A percentile compares a stretch with the other conserved stretches of the same genome.
Evolutionary conservation across 129 eudicot species (phyloP).

Genomic region (Flaveria brownii): DNA sequence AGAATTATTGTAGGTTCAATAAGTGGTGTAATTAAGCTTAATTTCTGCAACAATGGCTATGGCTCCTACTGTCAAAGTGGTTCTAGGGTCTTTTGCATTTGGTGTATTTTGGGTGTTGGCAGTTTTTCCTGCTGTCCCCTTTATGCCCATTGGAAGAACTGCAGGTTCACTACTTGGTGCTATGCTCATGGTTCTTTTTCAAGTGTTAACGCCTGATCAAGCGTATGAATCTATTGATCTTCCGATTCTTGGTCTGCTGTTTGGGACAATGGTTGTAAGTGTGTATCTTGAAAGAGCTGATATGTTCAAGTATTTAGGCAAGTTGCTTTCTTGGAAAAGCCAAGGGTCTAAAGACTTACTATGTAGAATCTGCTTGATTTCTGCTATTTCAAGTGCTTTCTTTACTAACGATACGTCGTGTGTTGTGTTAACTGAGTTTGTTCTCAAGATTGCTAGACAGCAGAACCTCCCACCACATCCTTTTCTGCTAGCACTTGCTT

Average conservation of each 20-base stretch:
- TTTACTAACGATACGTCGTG: constrained; percentile 91
- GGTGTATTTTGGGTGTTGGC: constrained; percentile 86
- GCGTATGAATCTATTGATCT: constrained; percentile 94
- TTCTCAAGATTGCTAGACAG: constrained; percentile 82
- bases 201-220: constrained; percentile 77
- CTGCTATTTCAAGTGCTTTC: constrained; percentile 84
- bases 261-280: constrained; percentile 97
- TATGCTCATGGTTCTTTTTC: constrained; percentile 86
- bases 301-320: constrained; percentile 79
- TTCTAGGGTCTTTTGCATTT: constrained; percentile 78
- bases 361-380: constrained; percentile 70
- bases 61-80: constrained; percentile 78
- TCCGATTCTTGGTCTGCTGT: constrained; percentile 81
- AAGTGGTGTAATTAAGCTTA: not conserved
- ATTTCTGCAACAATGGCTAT: constrained; percentile 51
- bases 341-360: constrained; percentile 79
- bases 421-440: constrained; percentile 91
- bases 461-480: constrained; percentile 97
- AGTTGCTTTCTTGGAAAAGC: constrained; percentile 67
- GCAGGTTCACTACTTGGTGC: constrained; percentile 97
- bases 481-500: constrained; percentile 78
- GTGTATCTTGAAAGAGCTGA: constrained; percentile 93
- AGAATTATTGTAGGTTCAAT: constrained; percentile 4
- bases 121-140: constrained; percentile 88
- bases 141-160: constrained; percentile 82